Conservation (phyloP, 2,329 filamentous ascomycete genomes). For the Aspergillus vadensis region DNA sequence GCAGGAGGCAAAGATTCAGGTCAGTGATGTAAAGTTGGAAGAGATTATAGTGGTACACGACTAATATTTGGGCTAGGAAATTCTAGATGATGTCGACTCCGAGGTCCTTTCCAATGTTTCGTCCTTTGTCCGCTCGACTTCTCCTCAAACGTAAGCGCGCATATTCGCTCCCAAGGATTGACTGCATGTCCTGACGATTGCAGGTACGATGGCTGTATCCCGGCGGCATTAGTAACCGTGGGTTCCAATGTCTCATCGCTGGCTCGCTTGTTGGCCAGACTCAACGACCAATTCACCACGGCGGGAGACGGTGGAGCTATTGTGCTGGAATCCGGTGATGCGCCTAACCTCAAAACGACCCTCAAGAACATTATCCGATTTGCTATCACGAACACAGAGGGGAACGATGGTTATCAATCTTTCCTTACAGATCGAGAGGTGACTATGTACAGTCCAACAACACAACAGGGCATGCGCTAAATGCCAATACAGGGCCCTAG, state of each 20-base stretch:
- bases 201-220: slow-evolving; percentile 44
- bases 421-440: slow-evolving; percentile 44
- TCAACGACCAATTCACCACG: slow-evolving; percentile 37
- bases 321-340: slow-evolving; percentile 47
- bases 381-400: slow-evolving; percentile 42
- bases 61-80: slow-evolving; percentile 28
- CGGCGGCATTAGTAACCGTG: slow-evolving; percentile 46
- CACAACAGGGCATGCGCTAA: neutral
- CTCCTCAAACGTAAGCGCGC: slow-evolving; percentile 37
- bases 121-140: slow-evolving; percentile 40
- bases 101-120: slow-evolving; percentile 41
- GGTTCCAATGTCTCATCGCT: slow-evolving; percentile 48
- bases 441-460: slow-evolving; percentile 11
- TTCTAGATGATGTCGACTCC: slow-evolving; percentile 44
- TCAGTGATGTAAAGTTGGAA: slow-evolving; percentile 18
- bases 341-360: slow-evolving; percentile 48
- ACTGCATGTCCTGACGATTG: slow-evolving; percentile 16
- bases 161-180: neutral
- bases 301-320: slow-evolving; percentile 40
- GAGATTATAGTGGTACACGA: neutral
- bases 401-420: slow-evolving; percentile 41
- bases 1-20: slow-evolving; percentile 44
- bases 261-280: slow-evolving; percentile 39
- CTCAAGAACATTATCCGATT: slow-evolving; percentile 50
- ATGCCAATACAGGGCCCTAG: slow-evolving; percentile 37